Evolutionary conservation across 2,329 filamentous ascomycete species (phyloP), one percentile per base, ranked within the genome.

Genomic region (Curvularia sp.): DNA sequence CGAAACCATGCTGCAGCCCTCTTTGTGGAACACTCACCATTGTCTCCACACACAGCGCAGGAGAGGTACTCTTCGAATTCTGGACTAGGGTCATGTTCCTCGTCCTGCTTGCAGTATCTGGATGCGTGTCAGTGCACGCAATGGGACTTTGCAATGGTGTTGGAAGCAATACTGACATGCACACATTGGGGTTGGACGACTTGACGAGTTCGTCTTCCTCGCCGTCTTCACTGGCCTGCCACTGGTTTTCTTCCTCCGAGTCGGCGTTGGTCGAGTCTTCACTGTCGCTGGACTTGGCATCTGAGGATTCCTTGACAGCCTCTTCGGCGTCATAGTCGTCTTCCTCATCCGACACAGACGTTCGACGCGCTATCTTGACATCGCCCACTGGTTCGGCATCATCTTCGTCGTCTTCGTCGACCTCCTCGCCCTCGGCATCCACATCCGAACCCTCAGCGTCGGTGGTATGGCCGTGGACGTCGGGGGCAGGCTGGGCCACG

Each of bases 91-190:
- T 94, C 92, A 63, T 94, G 84, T 54, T 95, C 90, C 78, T 96
- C 92, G 64, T 91, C 88, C 74, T 92, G 85, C 56, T 88, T 88
- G 79, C 93, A 97, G 71, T 94, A 96, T 64, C 92, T 90, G 79
- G 22, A 35, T 63, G 10, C 4, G 28, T 20, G 55, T 72, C 43
- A 74, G 63, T 49, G 26, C 28, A 24, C n/a, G 30, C 18, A 20
- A 46, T 12, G 44, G 44, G 22, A 9, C 15, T 33, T 49, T 20
- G 15, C n/a, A 28, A 55, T 43, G 41, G 24, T 56, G 46, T 43
- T 35, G 18, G n/a, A 18, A 26, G 49, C 20, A 30, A 55, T 41
- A 82, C 85, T 81, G 79, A 89, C 87, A 89, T 83, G 86, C 88
- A 90, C 59, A 84, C 83, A 68, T 85, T 87, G 18, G 83, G 81